Evolutionary conservation across 257 asterid species (phyloP), one percentile per base, ranked within the genome.

Genomic region (Eustoma russellianum): DNA sequence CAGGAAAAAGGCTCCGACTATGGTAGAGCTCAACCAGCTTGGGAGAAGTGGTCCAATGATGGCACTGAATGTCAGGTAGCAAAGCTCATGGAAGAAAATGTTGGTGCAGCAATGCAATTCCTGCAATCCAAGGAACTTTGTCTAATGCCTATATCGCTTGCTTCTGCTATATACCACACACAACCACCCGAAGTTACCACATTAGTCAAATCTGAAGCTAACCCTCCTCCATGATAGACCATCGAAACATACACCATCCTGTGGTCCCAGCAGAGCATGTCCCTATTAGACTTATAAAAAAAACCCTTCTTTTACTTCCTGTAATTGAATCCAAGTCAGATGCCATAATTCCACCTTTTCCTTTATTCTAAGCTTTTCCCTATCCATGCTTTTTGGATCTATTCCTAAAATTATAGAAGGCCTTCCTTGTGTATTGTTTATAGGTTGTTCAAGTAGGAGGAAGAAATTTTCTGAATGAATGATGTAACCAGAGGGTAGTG

Each of bases 21-120:
- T 9, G 94, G 83, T 66, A 71, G 79, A 74, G 64, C 76, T 55
- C 83, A 84, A 69, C 95, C 96, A 17, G 90, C 94, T 16, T 88
- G 99, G 99, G 99, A 92, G 71, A 92, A 85, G 71, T 92, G 99
- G 99, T 92, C 99, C 17, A 85, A 70, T 56, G 99, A 92, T 62
- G 99, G 99, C 50, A 92, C 99, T 30, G 99, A 92, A 72, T 67
- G 88, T 38, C 97, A 92, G 53, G 99, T 92, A 0, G 97, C 97
- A 30, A 88, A 85, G 78, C 95, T 92, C 17, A 92, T 92, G 99
- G 97, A 92, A 75, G 99, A 92, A 75, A 92, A 92, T 48, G 88
- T 88, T 0, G 99, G 97, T 33, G 86, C 97, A 5, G 99, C 99
- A 6, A 88, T 92, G 99, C 97, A 92, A 48, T 75, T 92, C 56